Evolutionary conservation across 2,329 filamentous ascomycete species (phyloP).

Genomic region (Trichoderma brevicompactum): DNA sequence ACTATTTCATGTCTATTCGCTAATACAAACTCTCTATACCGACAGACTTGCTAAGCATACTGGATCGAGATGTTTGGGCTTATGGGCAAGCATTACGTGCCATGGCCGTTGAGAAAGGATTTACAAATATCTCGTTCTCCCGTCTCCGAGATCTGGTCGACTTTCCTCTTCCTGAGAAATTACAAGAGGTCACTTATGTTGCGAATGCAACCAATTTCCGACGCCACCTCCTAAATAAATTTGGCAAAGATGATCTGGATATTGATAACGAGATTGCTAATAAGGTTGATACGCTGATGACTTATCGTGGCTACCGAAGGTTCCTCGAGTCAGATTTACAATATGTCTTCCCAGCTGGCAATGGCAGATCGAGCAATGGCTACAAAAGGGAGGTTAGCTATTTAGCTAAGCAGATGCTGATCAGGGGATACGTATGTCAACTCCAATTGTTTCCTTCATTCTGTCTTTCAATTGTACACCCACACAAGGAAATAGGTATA

Average conservation of each 20-base stretch:
- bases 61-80: constrained; percentile 55
- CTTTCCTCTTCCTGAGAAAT: constrained; percentile 45
- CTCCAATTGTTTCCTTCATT: no score
- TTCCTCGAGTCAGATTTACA: constrained; percentile 57
- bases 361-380: constrained; percentile 46
- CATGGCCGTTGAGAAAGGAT: constrained; percentile 46
- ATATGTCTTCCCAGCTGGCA: constrained; percentile 48
- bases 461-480: no score
- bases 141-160: constrained; percentile 54
- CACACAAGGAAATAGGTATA: neutral
- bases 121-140: constrained; percentile 53
- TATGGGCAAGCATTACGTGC: constrained; percentile 54
- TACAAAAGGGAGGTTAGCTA: constrained; percentile 55
- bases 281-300: constrained; percentile 56
- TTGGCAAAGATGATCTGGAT: constrained; percentile 49
- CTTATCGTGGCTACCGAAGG: constrained; percentile 58
- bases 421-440: constrained; percentile 53
- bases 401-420: constrained; percentile 60
- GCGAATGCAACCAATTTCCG: constrained; percentile 57
- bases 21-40: neutral
- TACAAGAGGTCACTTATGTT: constrained; percentile 56
- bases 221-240: constrained; percentile 50
- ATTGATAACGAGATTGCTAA: constrained; percentile 47
- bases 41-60: constrained; percentile 55
- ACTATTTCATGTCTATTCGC: neutral